Base-by-base conservation (phyloP, 768 basidiomycete species). In the Jaapia argillacea region DNA sequence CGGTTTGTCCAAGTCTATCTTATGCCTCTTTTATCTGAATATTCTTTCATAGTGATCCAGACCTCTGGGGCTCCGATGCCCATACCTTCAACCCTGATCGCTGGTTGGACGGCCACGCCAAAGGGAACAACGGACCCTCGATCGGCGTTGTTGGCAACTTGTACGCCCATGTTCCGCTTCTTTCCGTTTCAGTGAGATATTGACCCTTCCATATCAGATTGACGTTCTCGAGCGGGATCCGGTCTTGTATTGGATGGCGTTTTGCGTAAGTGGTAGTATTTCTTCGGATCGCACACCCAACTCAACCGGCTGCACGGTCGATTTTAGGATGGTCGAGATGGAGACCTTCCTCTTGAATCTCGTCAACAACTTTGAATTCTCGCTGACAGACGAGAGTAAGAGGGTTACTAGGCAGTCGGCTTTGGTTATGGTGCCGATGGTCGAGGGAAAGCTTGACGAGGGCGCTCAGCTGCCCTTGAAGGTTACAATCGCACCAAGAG, bases 211-310 rank as follows among this genome's bases (percentile, higher is more conserved):
- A 39, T 7, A 22, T 16, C 18, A 61, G 59, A 45, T 52, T 63
- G 59, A 58, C 61, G 22, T 61, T 63, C 44, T 3, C 41, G 4
- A 35, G 51, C 7, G 61, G 59, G 10, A 28, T 24, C 16, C 49
- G 58, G 12, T 43, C 52, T 4, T 61, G 60, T 36, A 42, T 59
- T 13, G 61, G 61, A 20, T 59, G 61, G 55, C 59, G 58, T 16
- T 61, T 61, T 44, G 55, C 61, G 59, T 63, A 23, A 31, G 55
- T 40, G 20, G 37, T 16, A 10, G 10, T n/a, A n/a, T n/a, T n/a
- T n/a, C n/a, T n/a, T n/a, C n/a, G n/a, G n/a, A n/a, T n/a, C n/a
- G n/a, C n/a, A n/a, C n/a, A n/a, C n/a, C n/a, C n/a, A n/a, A n/a
- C n/a, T n/a, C n/a, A n/a, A n/a, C n/a, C n/a, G n/a, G n/a, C n/a